These are phyloP conservation scores for Aspergillus sp. DNA, from an alignment of 2,329 filamentous ascomycete genomes.

Conservation along the genomic window DNA sequence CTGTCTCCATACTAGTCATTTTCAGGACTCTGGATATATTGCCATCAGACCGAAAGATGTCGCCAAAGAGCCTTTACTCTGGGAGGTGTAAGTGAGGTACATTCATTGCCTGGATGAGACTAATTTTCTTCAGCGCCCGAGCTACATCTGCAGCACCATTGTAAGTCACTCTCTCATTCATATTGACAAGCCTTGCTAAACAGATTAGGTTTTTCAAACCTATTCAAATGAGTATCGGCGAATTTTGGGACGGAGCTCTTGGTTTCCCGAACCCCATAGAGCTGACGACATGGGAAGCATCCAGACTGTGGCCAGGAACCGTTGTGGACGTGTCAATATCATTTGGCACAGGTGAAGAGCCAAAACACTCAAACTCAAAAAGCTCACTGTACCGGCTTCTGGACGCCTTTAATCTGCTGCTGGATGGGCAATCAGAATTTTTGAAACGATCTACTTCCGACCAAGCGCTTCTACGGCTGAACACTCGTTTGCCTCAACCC, in stretches of 20 bases:
- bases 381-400: neutral
- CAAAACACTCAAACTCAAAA: neutral
- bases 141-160: neutral
- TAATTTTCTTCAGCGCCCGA: neutral
- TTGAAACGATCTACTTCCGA: neutral
- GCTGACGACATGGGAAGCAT: constrained; percentile 3
- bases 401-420: neutral
- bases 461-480: neutral
- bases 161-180: neutral
- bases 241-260: constrained; percentile 13
- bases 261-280: constrained; percentile 12
- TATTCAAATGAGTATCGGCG: neutral
- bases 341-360: constrained; percentile 7
- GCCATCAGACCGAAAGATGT: neutral
- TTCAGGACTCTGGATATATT: too few relatives aligned
- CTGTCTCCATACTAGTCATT: too few relatives aligned
- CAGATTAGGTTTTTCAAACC: constrained; percentile 5
- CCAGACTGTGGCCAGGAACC: constrained; percentile 9
- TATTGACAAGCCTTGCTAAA: too few relatives aligned
- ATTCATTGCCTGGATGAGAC: neutral
- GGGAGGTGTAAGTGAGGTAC: constrained; percentile 5
- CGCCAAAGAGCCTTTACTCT: neutral
- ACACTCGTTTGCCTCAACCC: neutral
- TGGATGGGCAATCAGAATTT: neutral
- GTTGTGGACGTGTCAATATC: constrained; percentile 1